Conservation (phyloP, 106 monocot species). For the Iris macrosiphon region DNA sequence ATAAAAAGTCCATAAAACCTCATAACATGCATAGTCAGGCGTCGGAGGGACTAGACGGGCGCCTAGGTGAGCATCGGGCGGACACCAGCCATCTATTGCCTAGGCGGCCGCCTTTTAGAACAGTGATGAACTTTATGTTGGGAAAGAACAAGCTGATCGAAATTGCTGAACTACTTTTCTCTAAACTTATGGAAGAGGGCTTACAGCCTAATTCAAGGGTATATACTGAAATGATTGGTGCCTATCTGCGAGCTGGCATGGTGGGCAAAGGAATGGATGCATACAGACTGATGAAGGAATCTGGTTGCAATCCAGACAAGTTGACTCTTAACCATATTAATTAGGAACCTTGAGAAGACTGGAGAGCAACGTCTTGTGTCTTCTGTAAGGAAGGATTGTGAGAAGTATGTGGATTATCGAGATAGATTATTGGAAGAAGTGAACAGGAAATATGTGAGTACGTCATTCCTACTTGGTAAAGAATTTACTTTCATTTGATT, state of each 20-base stretch:
- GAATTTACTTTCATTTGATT: not conserved
- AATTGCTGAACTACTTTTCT: constrained; percentile 55
- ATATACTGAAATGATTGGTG: constrained; percentile 78
- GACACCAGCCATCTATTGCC: too few relatives aligned
- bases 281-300: constrained; percentile 65
- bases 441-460: constrained; percentile 53
- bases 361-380: constrained; percentile 42
- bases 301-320: constrained; percentile 45
- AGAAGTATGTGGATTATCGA: constrained; percentile 34
- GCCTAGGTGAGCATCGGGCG: too few relatives aligned
- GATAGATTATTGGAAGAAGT: constrained; percentile 60
- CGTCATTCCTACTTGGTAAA: not conserved
- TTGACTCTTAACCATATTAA: constrained; percentile 66
- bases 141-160: constrained; percentile 67
- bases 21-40: too few relatives aligned
- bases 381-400: constrained; percentile 49
- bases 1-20: too few relatives aligned
- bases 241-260: constrained; percentile 44
- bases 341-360: constrained; percentile 66
- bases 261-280: constrained; percentile 61
- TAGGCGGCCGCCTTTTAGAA: too few relatives aligned
- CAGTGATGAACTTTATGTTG: constrained; percentile 75
- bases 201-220: constrained; percentile 49
- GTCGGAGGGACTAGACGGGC: too few relatives aligned
- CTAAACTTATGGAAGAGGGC: constrained; percentile 39